Evolutionary conservation across 495 filamentous ascomycete genomes (phyloP).

Genomic region (Terfezia boudieri): DNA sequence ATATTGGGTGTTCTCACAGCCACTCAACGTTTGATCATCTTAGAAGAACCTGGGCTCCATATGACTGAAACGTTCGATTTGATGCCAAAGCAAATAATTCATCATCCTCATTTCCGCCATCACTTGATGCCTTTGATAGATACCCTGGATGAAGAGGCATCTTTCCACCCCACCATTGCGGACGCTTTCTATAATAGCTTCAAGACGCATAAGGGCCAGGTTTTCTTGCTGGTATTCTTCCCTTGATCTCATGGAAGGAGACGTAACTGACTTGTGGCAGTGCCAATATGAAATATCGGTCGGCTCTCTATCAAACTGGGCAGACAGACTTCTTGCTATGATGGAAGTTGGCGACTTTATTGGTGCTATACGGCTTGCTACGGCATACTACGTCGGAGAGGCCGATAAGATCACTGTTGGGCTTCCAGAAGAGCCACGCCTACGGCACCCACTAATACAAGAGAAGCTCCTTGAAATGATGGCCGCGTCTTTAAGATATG

Average conservation of each 20-base stretch:
- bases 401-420: slow-evolving; percentile 82
- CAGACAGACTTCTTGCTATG: slow-evolving; percentile 81
- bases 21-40: slow-evolving; percentile 72
- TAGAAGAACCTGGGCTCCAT: slow-evolving; percentile 71
- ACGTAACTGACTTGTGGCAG: slow-evolving; percentile 23
- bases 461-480: slow-evolving; percentile 89
- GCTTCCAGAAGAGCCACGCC: slow-evolving; percentile 57
- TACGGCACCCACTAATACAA: slow-evolving; percentile 60
- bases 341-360: slow-evolving; percentile 94
- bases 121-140: slow-evolving; percentile 72
- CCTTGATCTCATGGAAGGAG: not conserved
- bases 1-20: slow-evolving; percentile 75
- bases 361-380: slow-evolving; percentile 70
- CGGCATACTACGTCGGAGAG: slow-evolving; percentile 71
- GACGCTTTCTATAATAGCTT: slow-evolving; percentile 98
- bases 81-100: slow-evolving; percentile 76
- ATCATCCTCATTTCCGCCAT: slow-evolving; percentile 62
- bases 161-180: slow-evolving; percentile 81
- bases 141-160: slow-evolving; percentile 66
- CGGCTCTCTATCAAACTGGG: slow-evolving; percentile 88
- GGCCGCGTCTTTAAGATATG: slow-evolving; percentile 75
- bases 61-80: slow-evolving; percentile 89
- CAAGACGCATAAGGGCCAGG: slow-evolving; percentile 75
- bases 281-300: slow-evolving; percentile 69
- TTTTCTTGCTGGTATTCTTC: slow-evolving; percentile 44